Base-by-base conservation (phyloP, 2,329 filamentous ascomycete species). In the Cytospora paraplurivora region DNA sequence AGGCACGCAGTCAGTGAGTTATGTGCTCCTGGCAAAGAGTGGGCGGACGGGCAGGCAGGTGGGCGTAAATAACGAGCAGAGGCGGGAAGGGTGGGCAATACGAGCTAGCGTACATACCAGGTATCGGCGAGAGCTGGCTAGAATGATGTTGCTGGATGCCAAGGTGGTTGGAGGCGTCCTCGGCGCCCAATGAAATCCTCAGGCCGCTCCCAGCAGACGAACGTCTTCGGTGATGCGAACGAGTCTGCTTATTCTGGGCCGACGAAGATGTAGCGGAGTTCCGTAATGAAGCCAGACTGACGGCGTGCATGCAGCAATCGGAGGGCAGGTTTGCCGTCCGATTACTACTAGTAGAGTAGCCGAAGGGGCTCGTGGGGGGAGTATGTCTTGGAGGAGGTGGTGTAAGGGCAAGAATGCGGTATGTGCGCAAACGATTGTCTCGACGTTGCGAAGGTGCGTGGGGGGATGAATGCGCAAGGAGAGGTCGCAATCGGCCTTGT, bases 211-310 rank as follows among this genome's bases (percentile, higher is more conserved):
- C 76, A 57, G 76, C 76, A 56, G 82, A 80, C 62, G 81, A 83
- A 73, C 79, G 79, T 70, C 81, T 76, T 70, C 81, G 77, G 70
- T 82, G 81, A 69, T 84, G 81, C 56, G 78, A 78, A 64, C 76
- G 76, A 62, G 74, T 71, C 66, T 81, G 78, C 69, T 78, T 75
- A 74, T 81, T 80, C 76, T 82, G 59, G 54, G 65, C 59, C 50
- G 63, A 83, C 74, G 84, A 85, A 66, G 84, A 82, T 73, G 82
- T 82, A 69, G 79, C 77, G 70, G 77, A 74, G 66, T 73, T 72
- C 68, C 76, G 79, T 77, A 77, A 73, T 69, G 80, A 77, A 76
- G 81, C 83, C 83, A 86, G 80, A 69, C 77, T 82, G 76, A 69
- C 67, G 69, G 68, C 57, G 62, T 68, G 67, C 61, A 55, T 68